A percentile compares a stretch with the other conserved stretches of the same genome.
phyloP scores from a whole-genome alignment of 805 yeast species.

The Saturnispora sekii region DNA sequence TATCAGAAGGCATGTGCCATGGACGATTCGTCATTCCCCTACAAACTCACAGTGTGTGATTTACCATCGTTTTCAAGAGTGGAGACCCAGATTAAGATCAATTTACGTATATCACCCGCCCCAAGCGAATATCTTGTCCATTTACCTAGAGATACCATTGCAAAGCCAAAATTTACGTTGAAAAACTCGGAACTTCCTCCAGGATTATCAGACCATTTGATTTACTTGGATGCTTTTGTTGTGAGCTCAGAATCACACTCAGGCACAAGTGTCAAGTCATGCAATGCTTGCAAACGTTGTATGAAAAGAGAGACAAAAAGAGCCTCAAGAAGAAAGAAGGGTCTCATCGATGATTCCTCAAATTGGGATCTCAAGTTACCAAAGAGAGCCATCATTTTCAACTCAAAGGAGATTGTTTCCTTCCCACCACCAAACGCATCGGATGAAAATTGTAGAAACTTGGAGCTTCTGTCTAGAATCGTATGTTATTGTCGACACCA shows the following conservation, averaged over 20 bases:
- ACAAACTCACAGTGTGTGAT: conserved; percentile 43
- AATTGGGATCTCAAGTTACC: conserved; percentile 70
- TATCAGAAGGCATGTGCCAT: conserved; percentile 17
- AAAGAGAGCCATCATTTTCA: conserved; percentile 81
- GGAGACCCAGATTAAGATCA: conserved; percentile 87
- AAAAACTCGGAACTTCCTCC: conserved; percentile 36
- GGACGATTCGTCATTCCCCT: conserved; percentile 30
- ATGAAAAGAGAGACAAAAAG: conserved; percentile 88
- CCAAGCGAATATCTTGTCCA: conserved; percentile 68
- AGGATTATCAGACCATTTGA: conserved; percentile 41
- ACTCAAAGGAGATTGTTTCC: conserved; percentile 79
- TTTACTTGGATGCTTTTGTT: conserved; percentile 74
- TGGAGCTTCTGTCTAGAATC: conserved; percentile 59
- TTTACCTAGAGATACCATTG: conserved; percentile 78
- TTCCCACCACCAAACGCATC: conserved; percentile 48
- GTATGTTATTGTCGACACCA: conserved; percentile 97
- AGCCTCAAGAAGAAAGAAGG: conserved; percentile 83
- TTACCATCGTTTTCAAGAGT: conserved; percentile 82
- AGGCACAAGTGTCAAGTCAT: conserved; percentile 27
- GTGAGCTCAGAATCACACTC: conserved; percentile 26
- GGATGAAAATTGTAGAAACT: conserved; percentile 25
- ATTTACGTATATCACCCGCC: conserved; percentile 59
- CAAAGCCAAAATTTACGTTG: conserved; percentile 76
- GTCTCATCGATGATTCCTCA: conserved; percentile 59
- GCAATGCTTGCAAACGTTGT: conserved; percentile 81